Evolutionary conservation across 2,329 filamentous ascomycete genomes (phyloP).

Genomic region (Coniochaeta sp.): DNA sequence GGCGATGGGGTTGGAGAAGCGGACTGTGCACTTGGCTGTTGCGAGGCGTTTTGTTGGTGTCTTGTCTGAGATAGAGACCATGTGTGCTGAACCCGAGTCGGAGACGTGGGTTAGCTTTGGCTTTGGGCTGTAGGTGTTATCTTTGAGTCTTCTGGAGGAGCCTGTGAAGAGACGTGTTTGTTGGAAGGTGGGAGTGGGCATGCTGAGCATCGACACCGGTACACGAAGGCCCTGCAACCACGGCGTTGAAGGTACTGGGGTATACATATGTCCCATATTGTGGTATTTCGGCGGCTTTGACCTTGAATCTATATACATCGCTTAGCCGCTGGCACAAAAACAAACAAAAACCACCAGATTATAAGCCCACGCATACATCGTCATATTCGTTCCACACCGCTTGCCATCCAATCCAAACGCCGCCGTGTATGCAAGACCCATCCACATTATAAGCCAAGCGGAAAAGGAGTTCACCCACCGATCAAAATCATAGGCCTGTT

Average conservation of each 20-base stretch:
- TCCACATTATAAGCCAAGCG: conserved; percentile 4
- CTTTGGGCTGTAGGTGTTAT: conserved; percentile 2
- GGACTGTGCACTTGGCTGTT: conserved; percentile 63
- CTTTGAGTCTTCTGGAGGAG: conserved; percentile 4
- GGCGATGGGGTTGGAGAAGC: conserved; percentile 60
- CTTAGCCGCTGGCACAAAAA: conserved; percentile 10
- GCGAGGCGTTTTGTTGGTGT: conserved; percentile 63
- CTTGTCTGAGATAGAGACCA: conserved; percentile 82
- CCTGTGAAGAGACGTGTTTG: conserved; percentile 15
- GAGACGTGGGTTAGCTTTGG: conserved; percentile 70
- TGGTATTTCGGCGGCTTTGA: not conserved
- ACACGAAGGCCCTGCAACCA: not conserved
- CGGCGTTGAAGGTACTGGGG: not conserved
- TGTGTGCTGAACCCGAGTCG: conserved; percentile 70
- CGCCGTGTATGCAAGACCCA: conserved; percentile 2
- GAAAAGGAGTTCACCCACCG: conserved; percentile 75
- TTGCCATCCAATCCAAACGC: conserved; percentile 6
- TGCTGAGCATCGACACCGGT: not conserved
- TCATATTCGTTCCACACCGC: not conserved
- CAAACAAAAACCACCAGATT: not conserved
- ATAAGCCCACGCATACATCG: conserved; percentile 6
- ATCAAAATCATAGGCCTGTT: conserved; percentile 99
- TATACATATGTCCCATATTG: conserved; percentile 4
- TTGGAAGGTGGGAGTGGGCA: not conserved
- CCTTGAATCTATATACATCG: conserved; percentile 13